A percentile compares a stretch with the other conserved stretches of the same genome.
phyloP scores from a whole-genome alignment of 768 basidiomycete species.

The Amanita pseudoporphyria region DNA sequence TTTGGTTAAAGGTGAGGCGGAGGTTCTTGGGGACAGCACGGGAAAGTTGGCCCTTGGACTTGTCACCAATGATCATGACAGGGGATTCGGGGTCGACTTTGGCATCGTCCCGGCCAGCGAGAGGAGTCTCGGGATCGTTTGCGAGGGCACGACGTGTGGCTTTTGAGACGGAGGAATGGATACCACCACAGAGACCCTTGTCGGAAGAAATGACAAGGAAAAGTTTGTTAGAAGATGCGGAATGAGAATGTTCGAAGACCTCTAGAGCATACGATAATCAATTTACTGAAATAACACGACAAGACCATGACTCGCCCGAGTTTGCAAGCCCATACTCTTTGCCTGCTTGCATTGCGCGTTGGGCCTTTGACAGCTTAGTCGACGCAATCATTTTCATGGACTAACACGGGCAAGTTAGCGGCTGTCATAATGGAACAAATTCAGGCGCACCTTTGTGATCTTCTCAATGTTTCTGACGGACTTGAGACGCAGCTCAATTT shows the following conservation, averaged over 20 bases:
- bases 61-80: constrained; percentile 91
- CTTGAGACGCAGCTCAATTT: constrained; percentile 94
- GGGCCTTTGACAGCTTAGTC: constrained; percentile 91
- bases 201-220: constrained; percentile 95
- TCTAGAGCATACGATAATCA: constrained; percentile 35
- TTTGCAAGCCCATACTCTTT: constrained; percentile 92
- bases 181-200: constrained; percentile 99
- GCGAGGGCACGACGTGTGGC: constrained; percentile 66
- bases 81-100: constrained; percentile 50
- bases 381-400: constrained; percentile 99
- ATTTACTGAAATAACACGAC: neutral
- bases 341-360: constrained; percentile 84
- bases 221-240: constrained; percentile 70
- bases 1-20: constrained; percentile 89
- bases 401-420: constrained; percentile 24
- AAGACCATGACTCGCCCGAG: constrained; percentile 47
- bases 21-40: constrained; percentile 59
- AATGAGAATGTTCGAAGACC: constrained; percentile 72
- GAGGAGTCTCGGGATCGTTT: constrained; percentile 39
- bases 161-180: constrained; percentile 95
- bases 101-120: constrained; percentile 33
- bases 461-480: constrained; percentile 98
- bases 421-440: neutral
- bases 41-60: constrained; percentile 86
- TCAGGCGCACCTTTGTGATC: constrained; percentile 83